Evolutionary conservation across 768 basidiomycete genomes (phyloP).

Genomic region (Russula compacta): DNA sequence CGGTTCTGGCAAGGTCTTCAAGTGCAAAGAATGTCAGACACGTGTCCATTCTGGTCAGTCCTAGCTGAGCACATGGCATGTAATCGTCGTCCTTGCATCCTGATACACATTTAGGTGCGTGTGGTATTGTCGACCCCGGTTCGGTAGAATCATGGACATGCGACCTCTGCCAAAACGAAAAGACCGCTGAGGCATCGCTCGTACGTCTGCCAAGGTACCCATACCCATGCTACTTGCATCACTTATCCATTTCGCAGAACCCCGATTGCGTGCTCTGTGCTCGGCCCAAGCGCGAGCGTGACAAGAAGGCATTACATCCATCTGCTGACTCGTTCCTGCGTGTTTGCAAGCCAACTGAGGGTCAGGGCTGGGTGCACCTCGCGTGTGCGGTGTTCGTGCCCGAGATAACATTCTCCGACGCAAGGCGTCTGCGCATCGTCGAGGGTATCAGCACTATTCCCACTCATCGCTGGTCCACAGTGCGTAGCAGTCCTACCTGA

Average conservation of each 20-base stretch:
- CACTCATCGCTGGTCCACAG: slow-evolving; percentile 61
- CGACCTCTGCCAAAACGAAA: slow-evolving; percentile 81
- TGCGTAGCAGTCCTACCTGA: slow-evolving; percentile 31
- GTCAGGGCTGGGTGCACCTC: slow-evolving; percentile 87
- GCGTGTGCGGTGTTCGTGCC: slow-evolving; percentile 83
- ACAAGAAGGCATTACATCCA: slow-evolving; percentile 36
- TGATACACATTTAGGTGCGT: slow-evolving; percentile 38
- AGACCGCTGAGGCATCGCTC: slow-evolving; percentile 70
- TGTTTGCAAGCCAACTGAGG: slow-evolving; percentile 84
- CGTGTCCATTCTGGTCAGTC: slow-evolving; percentile 68
- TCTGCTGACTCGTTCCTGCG: slow-evolving; percentile 59
- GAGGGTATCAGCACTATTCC: slow-evolving; percentile 78
- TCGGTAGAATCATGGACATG: slow-evolving; percentile 73
- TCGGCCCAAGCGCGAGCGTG: slow-evolving; percentile 41
- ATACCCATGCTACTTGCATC: background rate
- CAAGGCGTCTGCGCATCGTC: slow-evolving; percentile 60
- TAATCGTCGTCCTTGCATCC: background rate
- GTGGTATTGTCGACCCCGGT: slow-evolving; percentile 58
- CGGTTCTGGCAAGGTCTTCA: slow-evolving; percentile 73
- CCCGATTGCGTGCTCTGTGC: slow-evolving; percentile 85
- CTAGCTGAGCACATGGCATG: background rate
- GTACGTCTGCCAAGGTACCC: slow-evolving; percentile 34
- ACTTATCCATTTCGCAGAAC: slow-evolving; percentile 38
- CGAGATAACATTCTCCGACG: slow-evolving; percentile 77
- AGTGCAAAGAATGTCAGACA: slow-evolving; percentile 74